Evolutionary conservation across 75 land plant genomes (phyloP).

Genomic region (Pinus albicaulis): DNA sequence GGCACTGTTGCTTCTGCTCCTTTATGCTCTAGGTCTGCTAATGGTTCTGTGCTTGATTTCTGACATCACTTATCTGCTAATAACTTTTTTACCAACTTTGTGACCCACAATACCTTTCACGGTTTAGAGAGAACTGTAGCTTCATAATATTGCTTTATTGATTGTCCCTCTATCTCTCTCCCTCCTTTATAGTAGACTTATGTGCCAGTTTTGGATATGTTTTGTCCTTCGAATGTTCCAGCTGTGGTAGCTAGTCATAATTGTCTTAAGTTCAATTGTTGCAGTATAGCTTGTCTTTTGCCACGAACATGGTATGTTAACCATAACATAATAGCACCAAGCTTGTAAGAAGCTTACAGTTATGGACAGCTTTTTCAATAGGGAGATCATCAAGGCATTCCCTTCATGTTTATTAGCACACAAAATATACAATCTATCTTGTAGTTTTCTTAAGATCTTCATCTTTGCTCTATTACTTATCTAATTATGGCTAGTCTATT

Average conservation of each 20-base stretch:
- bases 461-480: background rate
- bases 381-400: background rate
- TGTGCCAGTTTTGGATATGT: background rate
- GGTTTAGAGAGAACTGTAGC: background rate
- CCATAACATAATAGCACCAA: background rate
- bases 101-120: background rate
- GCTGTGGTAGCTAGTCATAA: background rate
- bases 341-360: background rate
- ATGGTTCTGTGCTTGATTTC: conserved; percentile 47
- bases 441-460: background rate
- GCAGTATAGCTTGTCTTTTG: background rate
- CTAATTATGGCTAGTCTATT: background rate
- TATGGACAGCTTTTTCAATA: background rate
- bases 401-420: background rate
- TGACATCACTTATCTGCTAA: conserved; percentile 11
- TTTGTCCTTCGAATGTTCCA: background rate
- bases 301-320: background rate
- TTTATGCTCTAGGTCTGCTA: conserved; percentile 57
- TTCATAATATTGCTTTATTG: background rate
- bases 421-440: background rate
- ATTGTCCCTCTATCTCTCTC: background rate
- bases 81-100: background rate
- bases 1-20: conserved; percentile 37
- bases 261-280: background rate
- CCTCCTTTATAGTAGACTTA: background rate